These are phyloP conservation scores for Inonotus obliquus DNA, from an alignment of 1,284 basidiomycete species.

Conservation along the genomic window DNA sequence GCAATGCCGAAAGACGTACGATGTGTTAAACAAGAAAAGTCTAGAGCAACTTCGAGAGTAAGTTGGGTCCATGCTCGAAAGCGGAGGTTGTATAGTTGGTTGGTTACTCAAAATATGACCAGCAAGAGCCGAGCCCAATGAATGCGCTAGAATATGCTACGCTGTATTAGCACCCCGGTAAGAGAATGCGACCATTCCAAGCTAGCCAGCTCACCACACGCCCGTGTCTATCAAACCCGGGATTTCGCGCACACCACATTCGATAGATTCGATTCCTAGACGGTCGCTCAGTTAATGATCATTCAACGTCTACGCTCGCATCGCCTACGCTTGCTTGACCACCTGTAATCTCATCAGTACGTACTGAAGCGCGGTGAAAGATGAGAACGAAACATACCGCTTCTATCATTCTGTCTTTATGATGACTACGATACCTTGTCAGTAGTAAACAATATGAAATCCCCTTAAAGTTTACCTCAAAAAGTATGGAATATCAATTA, in stretches of 20 bases:
- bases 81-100: slow-evolving; percentile 39
- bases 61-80: slow-evolving; percentile 31
- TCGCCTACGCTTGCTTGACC: slow-evolving; percentile 23
- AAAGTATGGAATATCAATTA: slow-evolving; percentile 41
- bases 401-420: slow-evolving; percentile 44
- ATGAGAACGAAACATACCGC: slow-evolving; percentile 29
- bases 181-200: background rate
- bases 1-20: slow-evolving; percentile 14
- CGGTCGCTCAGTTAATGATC: background rate
- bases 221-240: slow-evolving; percentile 37
- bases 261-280: slow-evolving; percentile 39
- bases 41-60: slow-evolving; percentile 23
- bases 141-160: slow-evolving; percentile 34
- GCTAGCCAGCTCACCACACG: slow-evolving; percentile 30
- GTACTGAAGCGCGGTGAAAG: background rate
- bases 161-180: background rate
- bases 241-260: slow-evolving; percentile 47
- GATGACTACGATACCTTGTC: slow-evolving; percentile 29
- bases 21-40: slow-evolving; percentile 36
- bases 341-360: slow-evolving; percentile 16
- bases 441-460: background rate
- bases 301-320: background rate
- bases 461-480: slow-evolving; percentile 23
- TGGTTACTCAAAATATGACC: slow-evolving; percentile 48
- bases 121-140: slow-evolving; percentile 45